Conservation (phyloP, 1,284 basidiomycete genomes). For the Athelia sp. region DNA sequence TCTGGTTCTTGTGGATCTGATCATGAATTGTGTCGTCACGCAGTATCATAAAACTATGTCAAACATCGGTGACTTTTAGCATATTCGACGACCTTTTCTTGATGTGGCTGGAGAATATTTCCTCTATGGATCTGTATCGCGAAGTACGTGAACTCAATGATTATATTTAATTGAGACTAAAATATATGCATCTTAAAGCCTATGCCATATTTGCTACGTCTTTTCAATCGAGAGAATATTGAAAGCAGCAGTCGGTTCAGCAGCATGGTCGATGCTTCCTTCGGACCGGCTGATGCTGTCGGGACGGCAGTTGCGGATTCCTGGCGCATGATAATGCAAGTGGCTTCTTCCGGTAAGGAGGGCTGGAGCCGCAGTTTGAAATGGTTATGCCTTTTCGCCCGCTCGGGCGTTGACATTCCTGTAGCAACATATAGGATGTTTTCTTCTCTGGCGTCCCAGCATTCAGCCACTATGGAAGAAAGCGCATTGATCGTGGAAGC, state of each 20-base stretch:
- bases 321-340: conserved; percentile 45
- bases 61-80: conserved; percentile 53
- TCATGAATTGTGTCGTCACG: too few species aligned
- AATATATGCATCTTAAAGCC: conserved; percentile 33
- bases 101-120: conserved; percentile 56
- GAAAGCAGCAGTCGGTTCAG: conserved; percentile 27
- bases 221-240: conserved; percentile 53
- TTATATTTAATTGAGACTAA: too few species aligned
- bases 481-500: conserved; percentile 44
- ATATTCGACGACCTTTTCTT: conserved; percentile 59
- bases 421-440: conserved; percentile 43
- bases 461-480: conserved; percentile 36
- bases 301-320: conserved; percentile 40
- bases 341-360: conserved; percentile 37
- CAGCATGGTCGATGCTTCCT: conserved; percentile 26
- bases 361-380: conserved; percentile 47
- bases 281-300: conserved; percentile 22
- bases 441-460: conserved; percentile 33
- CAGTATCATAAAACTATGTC: conserved; percentile 48
- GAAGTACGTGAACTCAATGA: conserved; percentile 28
- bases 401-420: conserved; percentile 67
- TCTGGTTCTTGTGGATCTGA: too few species aligned
- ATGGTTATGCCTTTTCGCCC: conserved; percentile 64
- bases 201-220: conserved; percentile 47
- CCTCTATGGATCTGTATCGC: conserved; percentile 24